phyloP scores from a whole-genome alignment of 345 rosid genomes.

The Gynandropsis gynandra region DNA sequence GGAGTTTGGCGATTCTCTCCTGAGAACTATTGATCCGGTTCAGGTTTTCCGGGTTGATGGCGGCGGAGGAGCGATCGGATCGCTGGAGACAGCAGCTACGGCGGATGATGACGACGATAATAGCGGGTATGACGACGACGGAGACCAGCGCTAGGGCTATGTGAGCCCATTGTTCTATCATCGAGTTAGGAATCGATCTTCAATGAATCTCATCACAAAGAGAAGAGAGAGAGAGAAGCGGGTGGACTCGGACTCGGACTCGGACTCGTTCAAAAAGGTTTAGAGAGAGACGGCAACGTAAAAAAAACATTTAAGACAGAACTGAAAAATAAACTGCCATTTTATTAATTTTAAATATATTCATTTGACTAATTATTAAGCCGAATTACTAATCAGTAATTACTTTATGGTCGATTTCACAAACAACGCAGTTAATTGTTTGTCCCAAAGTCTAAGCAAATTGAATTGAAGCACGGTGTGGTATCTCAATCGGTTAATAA shows the following conservation, averaged over 20 bases:
- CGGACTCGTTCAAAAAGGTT: constrained; percentile 43
- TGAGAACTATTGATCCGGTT: constrained; percentile 30
- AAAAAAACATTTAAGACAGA: neutral
- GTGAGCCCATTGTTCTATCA: constrained; percentile 38
- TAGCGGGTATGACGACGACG: constrained; percentile 19
- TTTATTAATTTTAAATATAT: neutral
- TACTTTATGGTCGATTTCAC: too few species aligned
- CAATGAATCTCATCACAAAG: neutral
- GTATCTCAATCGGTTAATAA: too few species aligned
- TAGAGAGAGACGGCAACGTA: constrained; percentile 6
- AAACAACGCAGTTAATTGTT: too few species aligned
- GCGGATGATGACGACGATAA: constrained; percentile 32
- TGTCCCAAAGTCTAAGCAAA: too few species aligned
- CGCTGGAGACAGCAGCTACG: constrained; percentile 33
- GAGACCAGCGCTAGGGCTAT: constrained; percentile 29
- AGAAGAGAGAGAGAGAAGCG: constrained; percentile 20
- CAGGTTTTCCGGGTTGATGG: constrained; percentile 17
- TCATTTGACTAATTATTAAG: neutral
- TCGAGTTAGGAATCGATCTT: neutral
- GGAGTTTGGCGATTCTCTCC: constrained; percentile 52
- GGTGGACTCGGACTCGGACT: constrained; percentile 48
- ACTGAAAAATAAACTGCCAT: neutral
- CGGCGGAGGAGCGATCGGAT: constrained; percentile 18
- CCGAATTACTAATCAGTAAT: too few species aligned
- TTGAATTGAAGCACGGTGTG: too few species aligned